phyloP scores from a whole-genome alignment of 1,284 basidiomycete genomes.

The Coniferiporia sulphurascens region DNA sequence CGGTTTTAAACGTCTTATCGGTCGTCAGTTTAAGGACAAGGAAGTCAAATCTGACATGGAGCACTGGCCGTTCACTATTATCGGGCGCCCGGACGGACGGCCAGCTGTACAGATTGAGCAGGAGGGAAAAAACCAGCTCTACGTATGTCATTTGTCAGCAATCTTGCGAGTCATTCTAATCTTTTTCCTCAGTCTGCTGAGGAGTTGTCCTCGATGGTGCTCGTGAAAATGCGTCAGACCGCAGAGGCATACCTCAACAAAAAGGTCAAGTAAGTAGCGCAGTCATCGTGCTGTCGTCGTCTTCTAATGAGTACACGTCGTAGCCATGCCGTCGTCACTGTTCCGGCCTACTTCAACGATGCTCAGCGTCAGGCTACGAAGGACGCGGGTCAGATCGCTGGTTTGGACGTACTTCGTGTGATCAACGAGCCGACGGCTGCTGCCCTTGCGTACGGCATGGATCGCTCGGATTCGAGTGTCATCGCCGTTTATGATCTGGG shows the following conservation, averaged over 20 bases:
- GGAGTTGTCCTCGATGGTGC: constrained; percentile 81
- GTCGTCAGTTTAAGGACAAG: constrained; percentile 88
- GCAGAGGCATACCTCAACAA: constrained; percentile 91
- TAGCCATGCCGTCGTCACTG: constrained; percentile 85
- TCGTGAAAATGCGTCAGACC: constrained; percentile 95
- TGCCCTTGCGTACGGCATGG: constrained; percentile 94
- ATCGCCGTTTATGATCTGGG: constrained; percentile 98
- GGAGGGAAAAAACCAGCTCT: constrained; percentile 59
- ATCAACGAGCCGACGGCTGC: constrained; percentile 99
- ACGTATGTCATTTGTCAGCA: constrained; percentile 41
- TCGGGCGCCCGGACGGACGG: constrained; percentile 63
- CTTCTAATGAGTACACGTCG: constrained; percentile 1
- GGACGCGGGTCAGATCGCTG: constrained; percentile 95
- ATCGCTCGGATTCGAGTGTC: constrained; percentile 75
- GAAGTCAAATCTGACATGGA: constrained; percentile 91
- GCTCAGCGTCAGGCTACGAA: constrained; percentile 98
- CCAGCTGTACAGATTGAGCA: constrained; percentile 81
- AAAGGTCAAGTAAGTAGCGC: constrained; percentile 77
- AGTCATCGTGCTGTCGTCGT: constrained; percentile 1
- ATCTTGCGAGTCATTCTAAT: constrained; percentile 5
- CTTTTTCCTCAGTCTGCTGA: constrained; percentile 55
- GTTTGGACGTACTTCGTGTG: constrained; percentile 94
- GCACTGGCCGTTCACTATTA: constrained; percentile 85
- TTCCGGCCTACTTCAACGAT: constrained; percentile 99
- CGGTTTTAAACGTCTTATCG: constrained; percentile 96